Conservation (phyloP, 176 grass and related monocot genomes). For the Echinochloa phyllopogon region DNA sequence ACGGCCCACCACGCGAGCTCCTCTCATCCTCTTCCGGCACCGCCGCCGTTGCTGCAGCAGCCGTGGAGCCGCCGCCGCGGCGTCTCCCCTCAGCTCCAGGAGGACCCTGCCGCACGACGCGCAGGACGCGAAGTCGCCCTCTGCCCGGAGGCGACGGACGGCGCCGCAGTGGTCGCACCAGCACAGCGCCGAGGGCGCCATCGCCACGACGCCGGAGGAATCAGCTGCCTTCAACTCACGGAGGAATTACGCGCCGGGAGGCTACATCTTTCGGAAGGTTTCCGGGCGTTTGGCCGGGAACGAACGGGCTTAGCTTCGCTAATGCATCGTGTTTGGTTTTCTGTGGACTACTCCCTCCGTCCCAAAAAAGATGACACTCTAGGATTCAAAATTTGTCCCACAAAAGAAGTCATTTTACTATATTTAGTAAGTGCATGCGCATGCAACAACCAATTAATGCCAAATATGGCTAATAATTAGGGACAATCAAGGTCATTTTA, state of each 20-base stretch:
- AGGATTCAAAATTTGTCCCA: too few species aligned
- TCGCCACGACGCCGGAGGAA: slow-evolving; percentile 7
- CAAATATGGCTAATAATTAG: too few species aligned
- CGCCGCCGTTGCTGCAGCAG: neutral
- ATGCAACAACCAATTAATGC: too few species aligned
- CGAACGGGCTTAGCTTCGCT: neutral
- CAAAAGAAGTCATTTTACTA: too few species aligned
- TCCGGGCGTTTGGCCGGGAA: neutral
- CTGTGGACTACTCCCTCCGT: too few species aligned
- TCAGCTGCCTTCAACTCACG: neutral
- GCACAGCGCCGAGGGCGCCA: slow-evolving; percentile 12
- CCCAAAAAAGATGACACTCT: too few species aligned
- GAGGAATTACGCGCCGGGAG: neutral
- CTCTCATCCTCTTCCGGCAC: neutral
- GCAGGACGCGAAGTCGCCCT: slow-evolving; percentile 44
- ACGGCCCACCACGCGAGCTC: neutral
- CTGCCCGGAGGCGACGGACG: slow-evolving; percentile 29
- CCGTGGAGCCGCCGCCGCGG: neutral
- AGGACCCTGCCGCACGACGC: slow-evolving; percentile 48
- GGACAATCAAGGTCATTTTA: too few species aligned
- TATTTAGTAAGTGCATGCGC: too few species aligned
- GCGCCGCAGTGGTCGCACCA: slow-evolving; percentile 52
- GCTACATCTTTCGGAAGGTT: neutral
- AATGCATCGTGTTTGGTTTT: neutral
- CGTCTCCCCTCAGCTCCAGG: slow-evolving; percentile 14